Evolutionary conservation across 495 filamentous ascomycete genomes (phyloP), one percentile per base, ranked within the genome.

Genomic region (Talaromyces adpressus): DNA sequence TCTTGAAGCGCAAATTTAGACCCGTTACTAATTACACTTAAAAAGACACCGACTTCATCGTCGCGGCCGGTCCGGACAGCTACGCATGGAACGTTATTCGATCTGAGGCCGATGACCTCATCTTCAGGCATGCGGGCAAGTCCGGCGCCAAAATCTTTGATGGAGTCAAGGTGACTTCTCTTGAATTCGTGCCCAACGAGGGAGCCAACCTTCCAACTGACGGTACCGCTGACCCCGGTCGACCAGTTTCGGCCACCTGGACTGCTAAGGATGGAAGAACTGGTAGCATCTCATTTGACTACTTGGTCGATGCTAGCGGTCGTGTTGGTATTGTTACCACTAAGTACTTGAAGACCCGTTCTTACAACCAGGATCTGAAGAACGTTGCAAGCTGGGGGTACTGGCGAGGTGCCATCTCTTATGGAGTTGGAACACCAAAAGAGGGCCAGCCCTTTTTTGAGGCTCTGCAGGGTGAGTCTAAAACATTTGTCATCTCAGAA

Each of bases 11-110:
- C 32, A 11, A 34, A 9, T 9, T 11, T 34, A 5, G 9, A 3
- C 32, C 5, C 11, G 1, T 34, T 8, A 34, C 32, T 34, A 11
- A 34, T 11, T 34, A 34, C 9, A 11, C 32, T 9, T 34, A 34
- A 11, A 34, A 34, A 34, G 32, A 74, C 60, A 85, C 82, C 20
- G 76, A 85, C 62, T 85, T 83, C 64, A 3, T 79, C 11, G 78
- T 77, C 5, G 69, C 72, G 8, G 69, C 70, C 20, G 82, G 82
- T 5, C 72, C 74, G 27, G 65, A 73, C 3, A 70, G 67, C 30
- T 77, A 81, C 53, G 62, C 80, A 0, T 85, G 79, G 78, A 85
- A 84, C 57, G 77, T 84, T 0, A 67, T 82, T 34, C 81, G 83
- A 2, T 80, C 83, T 41, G 81, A 84, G 62, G 63, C 76, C 14